A percentile compares a stretch with the other conserved stretches of the same genome.
These are phyloP conservation scores for Ophiocordyceps unilateralis DNA, from an alignment of 2,329 filamentous ascomycete species.

Conservation along the genomic window DNA sequence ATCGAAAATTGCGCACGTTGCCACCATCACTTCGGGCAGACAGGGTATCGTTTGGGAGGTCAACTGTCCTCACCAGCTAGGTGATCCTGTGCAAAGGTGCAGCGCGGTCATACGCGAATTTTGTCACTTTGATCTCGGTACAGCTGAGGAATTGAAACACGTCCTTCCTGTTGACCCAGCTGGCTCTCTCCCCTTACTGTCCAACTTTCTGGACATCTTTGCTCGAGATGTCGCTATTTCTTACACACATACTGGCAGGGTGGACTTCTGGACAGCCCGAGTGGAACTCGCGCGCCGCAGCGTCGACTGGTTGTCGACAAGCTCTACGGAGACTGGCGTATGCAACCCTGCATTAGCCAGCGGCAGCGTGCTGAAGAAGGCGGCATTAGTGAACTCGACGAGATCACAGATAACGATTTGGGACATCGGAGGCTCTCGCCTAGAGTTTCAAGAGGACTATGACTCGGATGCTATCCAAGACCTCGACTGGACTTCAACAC, in stretches of 20 bases:
- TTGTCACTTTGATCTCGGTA: slow-evolving; percentile 51
- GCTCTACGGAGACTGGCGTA: slow-evolving; percentile 64
- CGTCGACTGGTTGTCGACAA: slow-evolving; percentile 71
- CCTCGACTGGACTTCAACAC: slow-evolving; percentile 86
- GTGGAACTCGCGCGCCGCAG: slow-evolving; percentile 41
- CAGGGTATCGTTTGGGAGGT: slow-evolving; percentile 72
- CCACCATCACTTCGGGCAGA: slow-evolving; percentile 66
- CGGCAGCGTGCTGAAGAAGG: slow-evolving; percentile 73
- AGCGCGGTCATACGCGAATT: slow-evolving; percentile 39
- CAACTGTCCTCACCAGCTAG: slow-evolving; percentile 33
- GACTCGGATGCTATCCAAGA: slow-evolving; percentile 64
- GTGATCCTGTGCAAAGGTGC: slow-evolving; percentile 7
- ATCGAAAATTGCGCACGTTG: slow-evolving; percentile 48
- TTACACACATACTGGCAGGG: slow-evolving; percentile 55
- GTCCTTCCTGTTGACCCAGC: slow-evolving; percentile 77
- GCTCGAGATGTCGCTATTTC: slow-evolving; percentile 74
- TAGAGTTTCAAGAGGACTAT: slow-evolving; percentile 68
- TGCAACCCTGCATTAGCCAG: slow-evolving; percentile 59
- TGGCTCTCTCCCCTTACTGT: slow-evolving; percentile 51
- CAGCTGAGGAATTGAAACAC: slow-evolving; percentile 40
- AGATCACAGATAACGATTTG: slow-evolving; percentile 73
- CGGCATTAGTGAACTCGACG: slow-evolving; percentile 59
- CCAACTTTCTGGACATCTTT: slow-evolving; percentile 73
- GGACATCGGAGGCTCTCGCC: slow-evolving; percentile 66
- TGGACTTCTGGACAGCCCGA: slow-evolving; percentile 74